phyloP scores from a whole-genome alignment of 306 rosid species.

The Trifolium pratense region DNA sequence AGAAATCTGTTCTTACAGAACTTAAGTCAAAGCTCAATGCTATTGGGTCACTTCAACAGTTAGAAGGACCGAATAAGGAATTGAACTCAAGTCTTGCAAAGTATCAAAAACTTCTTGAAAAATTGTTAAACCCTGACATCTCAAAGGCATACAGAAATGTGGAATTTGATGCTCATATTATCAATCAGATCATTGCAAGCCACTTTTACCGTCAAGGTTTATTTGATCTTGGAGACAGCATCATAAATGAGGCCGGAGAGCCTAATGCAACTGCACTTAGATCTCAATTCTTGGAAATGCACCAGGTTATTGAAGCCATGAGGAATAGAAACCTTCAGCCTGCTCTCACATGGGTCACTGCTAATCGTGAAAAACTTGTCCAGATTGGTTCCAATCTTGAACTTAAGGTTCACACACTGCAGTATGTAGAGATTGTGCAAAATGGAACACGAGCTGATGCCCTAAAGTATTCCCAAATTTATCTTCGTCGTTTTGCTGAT shows the following conservation, averaged over 20 bases:
- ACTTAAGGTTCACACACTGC: constrained; percentile 72
- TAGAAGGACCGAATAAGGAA: constrained; percentile 78
- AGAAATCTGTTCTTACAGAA: constrained; percentile 59
- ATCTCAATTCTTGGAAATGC: constrained; percentile 70
- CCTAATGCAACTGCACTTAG: constrained; percentile 56
- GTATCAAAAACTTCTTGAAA: constrained; percentile 71
- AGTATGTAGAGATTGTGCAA: constrained; percentile 72
- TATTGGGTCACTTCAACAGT: constrained; percentile 58
- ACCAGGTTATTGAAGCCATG: constrained; percentile 72
- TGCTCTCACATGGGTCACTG: constrained; percentile 75
- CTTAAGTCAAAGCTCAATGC: constrained; percentile 65
- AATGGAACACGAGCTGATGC: constrained; percentile 67
- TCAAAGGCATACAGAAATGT: constrained; percentile 85
- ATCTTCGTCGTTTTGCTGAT: constrained; percentile 70
- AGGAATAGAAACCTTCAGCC: constrained; percentile 70
- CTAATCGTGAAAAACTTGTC: constrained; percentile 59
- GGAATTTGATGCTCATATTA: constrained; percentile 68
- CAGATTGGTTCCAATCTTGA: constrained; percentile 66
- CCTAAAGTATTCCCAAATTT: constrained; percentile 63
- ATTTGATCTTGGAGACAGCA: constrained; percentile 79
- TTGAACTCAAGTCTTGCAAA: constrained; percentile 60
- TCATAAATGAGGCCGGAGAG: constrained; percentile 72
- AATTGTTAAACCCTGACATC: constrained; percentile 67
- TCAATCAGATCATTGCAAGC: constrained; percentile 71
- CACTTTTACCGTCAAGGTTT: constrained; percentile 75